Evolutionary conservation across 805 yeast species (phyloP).

Genomic region (Kluyveromyces wickerhamii): DNA sequence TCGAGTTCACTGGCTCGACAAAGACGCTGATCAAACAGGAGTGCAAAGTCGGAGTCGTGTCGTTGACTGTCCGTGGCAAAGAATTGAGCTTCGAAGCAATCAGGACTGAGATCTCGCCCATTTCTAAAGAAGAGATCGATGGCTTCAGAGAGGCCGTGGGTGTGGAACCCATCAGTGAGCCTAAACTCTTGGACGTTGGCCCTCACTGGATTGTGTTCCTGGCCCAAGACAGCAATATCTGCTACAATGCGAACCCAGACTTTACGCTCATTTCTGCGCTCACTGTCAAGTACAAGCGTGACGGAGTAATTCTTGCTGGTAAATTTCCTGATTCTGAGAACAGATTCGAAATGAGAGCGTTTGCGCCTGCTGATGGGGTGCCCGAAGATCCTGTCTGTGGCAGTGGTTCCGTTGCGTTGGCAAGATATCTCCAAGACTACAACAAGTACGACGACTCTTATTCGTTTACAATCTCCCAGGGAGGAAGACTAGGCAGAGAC

Average conservation of each 20-base stretch:
- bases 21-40: constrained; percentile 34
- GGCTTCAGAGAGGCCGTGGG: constrained; percentile 11
- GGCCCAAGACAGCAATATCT: constrained; percentile 27
- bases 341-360: constrained; percentile 39
- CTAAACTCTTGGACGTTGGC: constrained; percentile 35
- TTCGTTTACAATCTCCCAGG: constrained; percentile 30
- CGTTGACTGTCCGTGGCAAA: constrained; percentile 22
- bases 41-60: constrained; percentile 39
- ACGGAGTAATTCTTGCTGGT: constrained; percentile 37
- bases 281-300: constrained; percentile 15
- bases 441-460: constrained; percentile 16
- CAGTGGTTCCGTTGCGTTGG: constrained; percentile 36
- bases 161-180: constrained; percentile 12
- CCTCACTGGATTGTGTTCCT: constrained; percentile 39
- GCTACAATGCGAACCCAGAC: constrained; percentile 31
- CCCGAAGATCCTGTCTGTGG: constrained; percentile 53
- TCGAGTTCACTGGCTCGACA: constrained; percentile 29
- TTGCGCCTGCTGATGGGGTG: constrained; percentile 32
- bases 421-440: constrained; percentile 22
- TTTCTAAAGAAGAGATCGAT: constrained; percentile 9
- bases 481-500: constrained; percentile 33
- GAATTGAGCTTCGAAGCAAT: constrained; percentile 28
- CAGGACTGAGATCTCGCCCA: constrained; percentile 10
- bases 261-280: constrained; percentile 17
- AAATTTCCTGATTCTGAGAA: constrained; percentile 17